phyloP scores from a whole-genome alignment of 805 yeast species.

The Yamadazyma olivae region DNA sequence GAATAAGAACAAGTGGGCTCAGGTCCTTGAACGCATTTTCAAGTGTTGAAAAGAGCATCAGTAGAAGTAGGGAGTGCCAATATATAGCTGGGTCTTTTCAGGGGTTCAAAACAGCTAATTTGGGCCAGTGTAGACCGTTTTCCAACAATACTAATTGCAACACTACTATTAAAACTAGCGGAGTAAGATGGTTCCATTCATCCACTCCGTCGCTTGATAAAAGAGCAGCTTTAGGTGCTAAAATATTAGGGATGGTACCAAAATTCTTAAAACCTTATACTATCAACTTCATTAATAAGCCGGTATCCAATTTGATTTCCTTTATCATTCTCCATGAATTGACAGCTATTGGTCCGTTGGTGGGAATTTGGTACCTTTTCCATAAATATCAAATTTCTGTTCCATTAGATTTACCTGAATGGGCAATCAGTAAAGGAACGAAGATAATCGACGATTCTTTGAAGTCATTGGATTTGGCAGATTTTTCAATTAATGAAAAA shows the following conservation, averaged over 20 bases:
- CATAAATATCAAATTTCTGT: conserved; percentile 51
- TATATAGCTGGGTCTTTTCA: no score
- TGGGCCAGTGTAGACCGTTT: no score
- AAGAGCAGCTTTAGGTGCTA: conserved; percentile 12
- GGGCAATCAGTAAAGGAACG: conserved; percentile 60
- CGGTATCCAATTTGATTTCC: conserved; percentile 58
- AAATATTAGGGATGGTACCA: conserved; percentile 41
- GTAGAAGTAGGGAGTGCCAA: no score
- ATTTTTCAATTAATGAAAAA: conserved; percentile 46
- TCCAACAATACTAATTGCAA: no score
- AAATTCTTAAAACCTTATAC: conserved; percentile 50
- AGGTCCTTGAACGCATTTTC: no score
- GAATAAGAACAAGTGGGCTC: no score
- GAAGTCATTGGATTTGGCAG: conserved; percentile 29
- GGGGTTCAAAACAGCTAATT: no score
- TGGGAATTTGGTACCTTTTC: conserved; percentile 64
- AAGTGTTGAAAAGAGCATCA: no score
- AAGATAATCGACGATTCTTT: conserved; percentile 54
- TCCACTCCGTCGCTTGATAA: conserved; percentile 5
- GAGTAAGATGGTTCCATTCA: no score
- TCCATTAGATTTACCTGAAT: conserved; percentile 55
- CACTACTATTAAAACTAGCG: no score
- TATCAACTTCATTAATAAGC: conserved; percentile 48
- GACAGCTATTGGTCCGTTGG: conserved; percentile 69
- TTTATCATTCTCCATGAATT: conserved; percentile 71